A percentile compares a stretch with the other conserved stretches of the same genome.
Conservation (phyloP, 2,329 filamentous ascomycete species). For the Neofusicoccum parvum region DNA sequence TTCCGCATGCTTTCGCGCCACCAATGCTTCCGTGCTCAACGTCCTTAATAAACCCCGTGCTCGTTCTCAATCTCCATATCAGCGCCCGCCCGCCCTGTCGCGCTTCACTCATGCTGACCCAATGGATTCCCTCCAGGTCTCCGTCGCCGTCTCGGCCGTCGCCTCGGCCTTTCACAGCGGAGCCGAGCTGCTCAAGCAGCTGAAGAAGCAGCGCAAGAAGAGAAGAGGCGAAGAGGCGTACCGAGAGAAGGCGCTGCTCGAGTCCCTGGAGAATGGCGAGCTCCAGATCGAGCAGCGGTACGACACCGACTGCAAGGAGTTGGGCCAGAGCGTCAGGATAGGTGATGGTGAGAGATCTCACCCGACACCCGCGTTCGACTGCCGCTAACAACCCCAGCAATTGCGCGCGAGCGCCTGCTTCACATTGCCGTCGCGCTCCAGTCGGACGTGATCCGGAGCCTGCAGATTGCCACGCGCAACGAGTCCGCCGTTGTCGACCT, state of each 20-base stretch:
- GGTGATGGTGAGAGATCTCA: slow-evolving; percentile 41
- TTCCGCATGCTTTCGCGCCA: slow-evolving; percentile 9
- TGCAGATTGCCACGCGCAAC: slow-evolving; percentile 41
- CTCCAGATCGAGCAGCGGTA: slow-evolving; percentile 37
- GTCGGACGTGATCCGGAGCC: slow-evolving; percentile 42
- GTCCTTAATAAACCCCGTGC: not conserved
- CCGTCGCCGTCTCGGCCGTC: slow-evolving; percentile 46
- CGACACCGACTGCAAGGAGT: slow-evolving; percentile 35
- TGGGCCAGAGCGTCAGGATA: slow-evolving; percentile 39
- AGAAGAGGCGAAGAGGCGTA: slow-evolving; percentile 34
- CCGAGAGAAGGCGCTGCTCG: slow-evolving; percentile 42
- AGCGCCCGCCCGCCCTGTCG: not conserved
- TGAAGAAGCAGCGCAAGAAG: slow-evolving; percentile 36
- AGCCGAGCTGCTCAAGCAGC: slow-evolving; percentile 39
- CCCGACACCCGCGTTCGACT: not conserved
- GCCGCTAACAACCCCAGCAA: slow-evolving; percentile 29
- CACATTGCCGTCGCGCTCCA: slow-evolving; percentile 45
- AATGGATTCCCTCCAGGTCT: slow-evolving; percentile 32
- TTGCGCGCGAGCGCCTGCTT: slow-evolving; percentile 39
- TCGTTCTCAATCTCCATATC: not conserved
- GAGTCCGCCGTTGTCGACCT: slow-evolving; percentile 39
- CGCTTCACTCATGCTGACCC: slow-evolving; percentile 20
- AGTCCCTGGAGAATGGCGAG: slow-evolving; percentile 41
- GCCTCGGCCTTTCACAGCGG: slow-evolving; percentile 47
- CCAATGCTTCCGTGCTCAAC: not conserved